These are phyloP conservation scores for Teratosphaeriaceae sp. DNA, from an alignment of 2,329 filamentous ascomycete species.

Conservation along the genomic window DNA sequence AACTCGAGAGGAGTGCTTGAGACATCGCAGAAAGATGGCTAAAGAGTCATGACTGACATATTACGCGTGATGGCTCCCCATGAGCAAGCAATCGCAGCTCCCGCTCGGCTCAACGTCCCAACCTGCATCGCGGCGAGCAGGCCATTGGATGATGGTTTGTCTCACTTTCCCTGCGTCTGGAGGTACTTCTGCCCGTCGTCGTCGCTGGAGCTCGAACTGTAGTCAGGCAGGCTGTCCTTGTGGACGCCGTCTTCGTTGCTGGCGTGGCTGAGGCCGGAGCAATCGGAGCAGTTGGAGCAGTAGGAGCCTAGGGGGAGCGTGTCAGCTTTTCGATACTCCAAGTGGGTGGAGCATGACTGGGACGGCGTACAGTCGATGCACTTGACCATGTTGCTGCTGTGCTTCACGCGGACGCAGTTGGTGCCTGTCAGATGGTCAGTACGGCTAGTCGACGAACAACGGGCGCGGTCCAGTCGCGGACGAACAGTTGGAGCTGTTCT, in stretches of 20 bases:
- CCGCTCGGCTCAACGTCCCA: too few species aligned
- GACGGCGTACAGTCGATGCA: conserved; percentile 10
- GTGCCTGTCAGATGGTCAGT: conserved; percentile 3
- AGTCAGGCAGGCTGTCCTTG: not conserved
- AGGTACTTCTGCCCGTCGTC: conserved; percentile 1
- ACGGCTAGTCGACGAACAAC: conserved; percentile 5
- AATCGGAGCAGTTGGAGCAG: conserved; percentile 13
- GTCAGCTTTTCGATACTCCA: not conserved
- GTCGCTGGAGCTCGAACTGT: not conserved
- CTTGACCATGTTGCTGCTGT: conserved; percentile 11
- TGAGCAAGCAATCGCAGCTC: too few species aligned
- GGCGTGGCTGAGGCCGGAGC: conserved; percentile 11
- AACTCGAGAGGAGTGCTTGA: not conserved
- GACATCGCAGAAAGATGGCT: not conserved
- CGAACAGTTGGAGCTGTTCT: conserved; percentile 10
- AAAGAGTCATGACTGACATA: too few species aligned
- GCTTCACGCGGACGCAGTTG: conserved; percentile 7
- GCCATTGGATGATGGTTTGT: too few species aligned
- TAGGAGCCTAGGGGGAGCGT: not conserved
- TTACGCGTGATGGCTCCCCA: too few species aligned
- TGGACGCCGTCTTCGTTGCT: conserved; percentile 10
- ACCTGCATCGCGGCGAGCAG: too few species aligned
- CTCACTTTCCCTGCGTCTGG: conserved; percentile 1
- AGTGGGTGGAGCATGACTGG: not conserved
- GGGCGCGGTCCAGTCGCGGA: not conserved